Percentiles rank a stretch among this genome's conserved stretches.
Evolutionary conservation across 306 rosid species (phyloP).

Genomic region (Amphicarpaea edgeworthii): DNA sequence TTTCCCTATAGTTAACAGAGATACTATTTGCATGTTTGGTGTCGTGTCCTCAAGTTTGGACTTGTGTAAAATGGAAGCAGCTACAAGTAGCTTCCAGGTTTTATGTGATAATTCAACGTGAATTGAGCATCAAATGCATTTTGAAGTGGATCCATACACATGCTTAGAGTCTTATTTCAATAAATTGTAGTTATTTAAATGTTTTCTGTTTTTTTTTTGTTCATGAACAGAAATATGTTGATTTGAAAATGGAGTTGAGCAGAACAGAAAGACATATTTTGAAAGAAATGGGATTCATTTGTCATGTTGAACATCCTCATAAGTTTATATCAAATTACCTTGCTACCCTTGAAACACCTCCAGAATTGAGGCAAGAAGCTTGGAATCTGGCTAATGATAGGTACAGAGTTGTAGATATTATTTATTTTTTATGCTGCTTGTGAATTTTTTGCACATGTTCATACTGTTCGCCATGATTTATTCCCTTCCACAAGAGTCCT

Average conservation of each 20-base stretch:
- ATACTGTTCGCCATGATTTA: background rate
- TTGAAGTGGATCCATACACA: background rate
- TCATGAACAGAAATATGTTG: conserved; percentile 75
- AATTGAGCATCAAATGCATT: background rate
- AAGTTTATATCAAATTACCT: conserved; percentile 96
- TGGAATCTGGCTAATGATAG: conserved; percentile 99
- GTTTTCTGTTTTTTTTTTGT: background rate
- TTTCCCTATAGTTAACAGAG: background rate
- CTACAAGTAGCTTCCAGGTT: background rate
- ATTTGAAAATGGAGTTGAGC: conserved; percentile 84
- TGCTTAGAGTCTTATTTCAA: background rate
- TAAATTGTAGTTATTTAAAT: background rate
- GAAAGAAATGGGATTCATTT: conserved; percentile 99
- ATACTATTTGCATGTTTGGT: background rate
- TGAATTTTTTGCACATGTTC: background rate
- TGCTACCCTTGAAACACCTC: conserved; percentile 84
- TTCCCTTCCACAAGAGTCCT: conserved; percentile 17
- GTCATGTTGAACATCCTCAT: conserved; percentile 99
- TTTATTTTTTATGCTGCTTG: background rate
- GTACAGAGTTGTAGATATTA: conserved; percentile 47
- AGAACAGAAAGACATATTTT: conserved; percentile 95
- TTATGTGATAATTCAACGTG: background rate
- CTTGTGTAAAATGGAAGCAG: background rate
- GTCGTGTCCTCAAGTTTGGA: background rate
- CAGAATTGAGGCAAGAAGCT: conserved; percentile 92